Evolutionary conservation across 2,329 filamentous ascomycete genomes (phyloP), one percentile per base, ranked within the genome.

Genomic region (Colletotrichum horii): DNA sequence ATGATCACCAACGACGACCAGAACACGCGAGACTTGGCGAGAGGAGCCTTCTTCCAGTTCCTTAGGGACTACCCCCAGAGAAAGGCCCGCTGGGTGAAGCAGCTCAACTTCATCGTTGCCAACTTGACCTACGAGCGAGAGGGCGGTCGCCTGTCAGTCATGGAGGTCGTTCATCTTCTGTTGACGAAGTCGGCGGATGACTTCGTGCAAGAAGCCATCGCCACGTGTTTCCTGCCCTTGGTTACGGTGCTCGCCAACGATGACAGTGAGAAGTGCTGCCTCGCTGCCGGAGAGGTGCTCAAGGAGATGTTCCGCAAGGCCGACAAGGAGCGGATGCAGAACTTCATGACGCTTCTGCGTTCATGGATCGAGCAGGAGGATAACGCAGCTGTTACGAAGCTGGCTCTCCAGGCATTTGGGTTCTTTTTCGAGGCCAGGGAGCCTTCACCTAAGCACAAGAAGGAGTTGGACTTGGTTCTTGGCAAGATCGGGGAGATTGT

Each of bases 1-100:
- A 98, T 98, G 96, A 94, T 99, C 72, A 98, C 94, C 60, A 98
- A 98, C 82, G 95, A 98, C 77, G 96, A 97, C 79, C 94, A 94
- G 79, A 93, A 94, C 78, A 96, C 96, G 4, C 92, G 97, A 68
- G 95, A 98, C 82, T 88, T 98, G 48, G 96, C 96, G 16, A 91
- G 97, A 72, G 95, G 95, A 24, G 94, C 95, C 16, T 99, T 97
- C 84, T 94, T 98, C 83, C 95, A 98, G 79, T 99, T 99, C 85
- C 87, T 99, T 71, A 92, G 96, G 78, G 96, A 98, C 70, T 99
- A 98, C 81, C 96, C 97, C 0, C 97, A 98, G 83, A 95, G 94
- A 80, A 96, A 96, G 84, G 94, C 93, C 77, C 91, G 97, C 16
- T 97, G 97, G 93, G 90, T 91, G 52, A 98, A 98, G 83, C 96